Evolutionary conservation across 2,329 filamentous ascomycete species (phyloP), one percentile per base, ranked within the genome.

Genomic region (Arachnomyces sp.): DNA sequence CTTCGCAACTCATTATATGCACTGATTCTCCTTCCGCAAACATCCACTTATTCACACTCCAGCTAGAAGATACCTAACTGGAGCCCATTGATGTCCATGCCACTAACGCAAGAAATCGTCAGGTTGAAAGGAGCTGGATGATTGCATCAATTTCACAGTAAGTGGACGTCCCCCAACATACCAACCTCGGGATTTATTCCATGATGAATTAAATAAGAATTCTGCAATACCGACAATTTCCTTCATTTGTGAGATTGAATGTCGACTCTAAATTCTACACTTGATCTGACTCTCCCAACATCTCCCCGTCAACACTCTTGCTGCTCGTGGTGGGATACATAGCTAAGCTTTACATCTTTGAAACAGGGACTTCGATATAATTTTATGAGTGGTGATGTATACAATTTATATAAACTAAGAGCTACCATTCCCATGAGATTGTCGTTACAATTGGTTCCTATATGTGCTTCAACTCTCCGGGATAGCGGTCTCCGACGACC

Each of bases 171-270:
- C 21, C 9, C 21, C 9, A 25, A 25, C 5, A 5, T 9, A 5
- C 21, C 21, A 25, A 25, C 21, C 9, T 25, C 21, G 21, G 21
- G 9, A 5, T 25, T 9, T 25, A 25, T 9, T 31, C 37, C 31
- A 55, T 56, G 63, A 67, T 66, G 61, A 67, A 52, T 53, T 46
- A 48, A 51, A 52, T 50, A 62, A 62, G 64, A 67, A 60, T 67
- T 67, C 63, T 67, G 63, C 64, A 67, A 67, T 65, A 46, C 63
- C 40, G 62, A 67, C 62, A 65, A 52, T 60, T 62, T 62, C 62
- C 36, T 34, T 41, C 42, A 30, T 46, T 46, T 53, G 63, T 59
- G 63, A 63, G 62, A 61, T 61, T 65, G 63, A 40, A 44, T 66
- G 64, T 65, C 59, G 64, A 67, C 61, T 43, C 52, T 40, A 28